Percentiles rank a stretch among this genome's conserved stretches.
These are phyloP conservation scores for Pichia sp. DNA, from an alignment of 1,139 yeast species.

Conservation along the genomic window DNA sequence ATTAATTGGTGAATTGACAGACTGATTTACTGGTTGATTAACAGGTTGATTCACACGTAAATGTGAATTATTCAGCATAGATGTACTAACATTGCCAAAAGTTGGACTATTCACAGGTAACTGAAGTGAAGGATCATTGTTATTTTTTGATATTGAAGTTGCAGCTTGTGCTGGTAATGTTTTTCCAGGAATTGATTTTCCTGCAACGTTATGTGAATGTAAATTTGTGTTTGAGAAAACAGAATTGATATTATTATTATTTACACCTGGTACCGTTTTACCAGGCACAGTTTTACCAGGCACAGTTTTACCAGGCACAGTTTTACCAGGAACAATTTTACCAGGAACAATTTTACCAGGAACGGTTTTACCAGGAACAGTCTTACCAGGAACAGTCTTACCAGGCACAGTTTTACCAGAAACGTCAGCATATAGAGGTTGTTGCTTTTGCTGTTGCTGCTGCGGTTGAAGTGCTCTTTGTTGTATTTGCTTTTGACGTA, in stretches of 20 bases:
- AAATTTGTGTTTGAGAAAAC: neutral
- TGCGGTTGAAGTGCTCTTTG: conserved; percentile 13
- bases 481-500: conserved; percentile 24
- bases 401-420: conserved; percentile 11
- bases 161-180: conserved; percentile 1
- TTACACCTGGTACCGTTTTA: conserved; percentile 5
- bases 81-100: neutral
- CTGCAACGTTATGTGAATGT: neutral
- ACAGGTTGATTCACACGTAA: conserved; percentile 4
- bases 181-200: conserved; percentile 10
- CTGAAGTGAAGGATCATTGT: neutral
- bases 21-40: neutral
- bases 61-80: neutral
- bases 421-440: neutral
- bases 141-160: neutral
- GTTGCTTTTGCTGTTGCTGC: conserved; percentile 8
- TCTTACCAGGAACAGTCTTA: conserved; percentile 6
- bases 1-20: neutral
- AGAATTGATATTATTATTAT: conserved; percentile 2
- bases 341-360: conserved; percentile 6
- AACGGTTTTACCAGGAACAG: conserved; percentile 1
- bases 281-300: conserved; percentile 6
- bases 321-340: conserved; percentile 4
- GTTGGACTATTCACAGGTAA: neutral
- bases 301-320: neutral